phyloP scores from a whole-genome alignment of 2,329 filamentous ascomycete genomes.

The Botrytis porri region DNA sequence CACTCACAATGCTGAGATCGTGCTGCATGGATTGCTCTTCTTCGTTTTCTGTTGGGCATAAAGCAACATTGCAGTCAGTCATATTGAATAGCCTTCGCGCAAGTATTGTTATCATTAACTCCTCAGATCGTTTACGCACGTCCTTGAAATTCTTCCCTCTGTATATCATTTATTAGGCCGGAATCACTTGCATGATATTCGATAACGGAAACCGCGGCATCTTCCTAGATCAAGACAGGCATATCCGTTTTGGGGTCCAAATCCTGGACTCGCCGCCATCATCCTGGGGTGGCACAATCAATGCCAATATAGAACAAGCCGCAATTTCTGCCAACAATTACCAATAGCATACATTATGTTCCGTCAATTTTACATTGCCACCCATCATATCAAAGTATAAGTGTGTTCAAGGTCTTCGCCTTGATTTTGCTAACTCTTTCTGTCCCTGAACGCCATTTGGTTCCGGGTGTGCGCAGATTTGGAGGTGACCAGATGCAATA shows the following conservation, averaged over 20 bases:
- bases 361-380: conserved; percentile 8
- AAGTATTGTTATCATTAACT: not conserved
- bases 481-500: conserved; percentile 33
- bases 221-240: not conserved
- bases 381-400: not conserved
- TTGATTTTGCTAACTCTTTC: conserved; percentile 22
- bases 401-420: not conserved
- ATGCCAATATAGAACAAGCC: not conserved
- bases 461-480: conserved; percentile 21
- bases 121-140: not conserved
- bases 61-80: not conserved
- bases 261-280: conserved; percentile 1
- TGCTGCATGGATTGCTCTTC: not conserved
- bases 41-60: not conserved
- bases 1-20: not conserved
- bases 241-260: conserved; percentile 3
- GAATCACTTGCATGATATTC: conserved; percentile 17
- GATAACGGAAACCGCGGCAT: conserved; percentile 17
- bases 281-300: conserved; percentile 15
- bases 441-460: conserved; percentile 19
- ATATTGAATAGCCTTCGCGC: not conserved
- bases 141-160: not conserved
- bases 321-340: not conserved
- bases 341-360: not conserved
- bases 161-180: conserved; percentile 12